These are phyloP conservation scores for Colletotrichum falcatum DNA, from an alignment of 2,329 filamentous ascomycete genomes.

Conservation along the genomic window DNA sequence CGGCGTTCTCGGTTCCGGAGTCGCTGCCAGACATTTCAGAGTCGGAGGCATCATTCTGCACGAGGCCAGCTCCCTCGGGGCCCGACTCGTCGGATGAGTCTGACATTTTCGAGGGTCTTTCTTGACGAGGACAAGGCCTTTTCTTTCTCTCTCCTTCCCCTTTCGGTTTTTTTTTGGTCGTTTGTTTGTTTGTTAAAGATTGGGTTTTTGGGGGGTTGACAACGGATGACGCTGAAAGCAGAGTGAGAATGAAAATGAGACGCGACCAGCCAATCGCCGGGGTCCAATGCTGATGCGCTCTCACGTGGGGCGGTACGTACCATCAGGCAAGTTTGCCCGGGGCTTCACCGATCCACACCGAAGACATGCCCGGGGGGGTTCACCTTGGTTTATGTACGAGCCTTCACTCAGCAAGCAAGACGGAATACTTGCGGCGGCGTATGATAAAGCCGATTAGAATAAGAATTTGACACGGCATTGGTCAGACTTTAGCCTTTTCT, in stretches of 20 bases:
- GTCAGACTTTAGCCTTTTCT: too few species aligned
- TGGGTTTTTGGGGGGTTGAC: background rate
- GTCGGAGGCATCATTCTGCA: slow-evolving; percentile 36
- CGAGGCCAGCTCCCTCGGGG: slow-evolving; percentile 27
- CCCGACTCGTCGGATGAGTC: slow-evolving; percentile 35
- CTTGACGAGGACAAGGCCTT: too few species aligned
- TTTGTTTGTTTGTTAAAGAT: background rate
- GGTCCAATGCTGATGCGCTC: slow-evolving; percentile 16
- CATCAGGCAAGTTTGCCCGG: background rate
- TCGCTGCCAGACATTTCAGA: slow-evolving; percentile 15
- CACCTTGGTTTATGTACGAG: background rate
- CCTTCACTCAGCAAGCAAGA: background rate
- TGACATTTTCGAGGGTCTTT: slow-evolving; percentile 5
- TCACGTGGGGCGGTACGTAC: slow-evolving; percentile 21
- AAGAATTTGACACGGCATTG: too few species aligned
- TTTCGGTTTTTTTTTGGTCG: background rate
- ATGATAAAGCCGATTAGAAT: background rate
- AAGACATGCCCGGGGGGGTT: background rate
- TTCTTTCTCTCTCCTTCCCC: too few species aligned
- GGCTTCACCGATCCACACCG: background rate
- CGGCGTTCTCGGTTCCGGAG: slow-evolving; percentile 19
- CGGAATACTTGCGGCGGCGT: background rate
- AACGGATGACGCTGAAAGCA: background rate
- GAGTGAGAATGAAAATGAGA: background rate
- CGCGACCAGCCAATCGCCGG: slow-evolving; percentile 15